phyloP scores from a whole-genome alignment of 176 grass and related monocot genomes.

The Musa acuminata region DNA sequence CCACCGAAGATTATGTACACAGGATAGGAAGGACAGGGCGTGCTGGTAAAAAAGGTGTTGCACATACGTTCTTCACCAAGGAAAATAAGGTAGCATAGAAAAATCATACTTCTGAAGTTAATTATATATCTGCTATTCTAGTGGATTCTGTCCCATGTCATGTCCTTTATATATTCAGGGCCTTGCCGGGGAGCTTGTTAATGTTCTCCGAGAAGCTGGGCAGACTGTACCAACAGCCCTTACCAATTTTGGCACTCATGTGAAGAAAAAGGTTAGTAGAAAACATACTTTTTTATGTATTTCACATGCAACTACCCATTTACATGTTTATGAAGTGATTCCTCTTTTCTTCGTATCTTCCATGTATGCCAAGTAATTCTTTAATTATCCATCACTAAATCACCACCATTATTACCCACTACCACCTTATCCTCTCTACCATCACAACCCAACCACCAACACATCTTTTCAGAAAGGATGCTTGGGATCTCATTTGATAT shows the following conservation, averaged over 20 bases:
- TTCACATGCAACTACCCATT: neutral
- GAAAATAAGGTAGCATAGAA: slow-evolving; percentile 53
- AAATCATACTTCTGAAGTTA: neutral
- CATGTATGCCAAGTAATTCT: no score
- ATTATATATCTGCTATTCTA: neutral
- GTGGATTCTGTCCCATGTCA: slow-evolving; percentile 1
- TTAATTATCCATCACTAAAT: no score
- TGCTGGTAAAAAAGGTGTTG: slow-evolving; percentile 93
- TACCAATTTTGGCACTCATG: slow-evolving; percentile 89
- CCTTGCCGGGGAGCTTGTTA: slow-evolving; percentile 93
- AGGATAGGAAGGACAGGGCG: slow-evolving; percentile 90
- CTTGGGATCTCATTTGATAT: no score
- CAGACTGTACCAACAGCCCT: slow-evolving; percentile 70
- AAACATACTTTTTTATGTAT: neutral
- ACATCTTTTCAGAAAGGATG: no score
- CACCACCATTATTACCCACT: no score
- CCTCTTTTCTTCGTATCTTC: no score
- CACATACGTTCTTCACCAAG: slow-evolving; percentile 94
- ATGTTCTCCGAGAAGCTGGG: slow-evolving; percentile 91
- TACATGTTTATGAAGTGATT: neutral
- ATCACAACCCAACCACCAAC: no score
- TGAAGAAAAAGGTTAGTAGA: slow-evolving; percentile 93
- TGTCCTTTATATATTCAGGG: slow-evolving; percentile 32
- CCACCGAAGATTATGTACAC: slow-evolving; percentile 94
- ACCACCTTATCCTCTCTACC: no score